Conservation (phyloP, 2,329 filamentous ascomycete genomes). For the Fusarium cyanostomum region DNA sequence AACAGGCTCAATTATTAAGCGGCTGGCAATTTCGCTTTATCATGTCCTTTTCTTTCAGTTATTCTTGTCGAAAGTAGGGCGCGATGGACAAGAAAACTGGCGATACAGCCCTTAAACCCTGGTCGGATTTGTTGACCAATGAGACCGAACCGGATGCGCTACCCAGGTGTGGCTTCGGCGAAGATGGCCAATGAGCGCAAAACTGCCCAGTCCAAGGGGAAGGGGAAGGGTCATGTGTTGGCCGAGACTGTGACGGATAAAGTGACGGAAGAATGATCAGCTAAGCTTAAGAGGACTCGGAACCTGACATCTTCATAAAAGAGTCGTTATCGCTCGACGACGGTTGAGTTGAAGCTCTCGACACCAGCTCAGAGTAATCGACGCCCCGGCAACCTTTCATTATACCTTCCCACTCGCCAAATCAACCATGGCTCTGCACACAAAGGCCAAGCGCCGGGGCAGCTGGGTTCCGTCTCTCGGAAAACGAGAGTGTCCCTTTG, state of each 20-base stretch:
- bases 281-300: not conserved
- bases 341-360: not conserved
- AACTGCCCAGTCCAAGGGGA: constrained; percentile 22
- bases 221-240: constrained; percentile 32
- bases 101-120: constrained; percentile 3
- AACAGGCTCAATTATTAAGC: too few species aligned
- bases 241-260: constrained; percentile 15
- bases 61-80: constrained; percentile 14
- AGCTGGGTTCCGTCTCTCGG: constrained; percentile 22
- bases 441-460: constrained; percentile 16
- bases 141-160: not conserved
- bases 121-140: constrained; percentile 28
- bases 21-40: too few species aligned
- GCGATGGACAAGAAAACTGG: not conserved
- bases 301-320: not conserved
- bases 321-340: not conserved
- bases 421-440: not conserved
- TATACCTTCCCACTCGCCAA: not conserved
- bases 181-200: constrained; percentile 9
- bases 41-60: too few species aligned
- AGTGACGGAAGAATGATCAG: constrained; percentile 16
- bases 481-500: constrained; percentile 17
- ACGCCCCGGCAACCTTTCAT: too few species aligned
- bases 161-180: constrained; percentile 15
- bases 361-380: too few species aligned